phyloP scores from a whole-genome alignment of 148 eudicot species.

The Chenopodium suecicum region DNA sequence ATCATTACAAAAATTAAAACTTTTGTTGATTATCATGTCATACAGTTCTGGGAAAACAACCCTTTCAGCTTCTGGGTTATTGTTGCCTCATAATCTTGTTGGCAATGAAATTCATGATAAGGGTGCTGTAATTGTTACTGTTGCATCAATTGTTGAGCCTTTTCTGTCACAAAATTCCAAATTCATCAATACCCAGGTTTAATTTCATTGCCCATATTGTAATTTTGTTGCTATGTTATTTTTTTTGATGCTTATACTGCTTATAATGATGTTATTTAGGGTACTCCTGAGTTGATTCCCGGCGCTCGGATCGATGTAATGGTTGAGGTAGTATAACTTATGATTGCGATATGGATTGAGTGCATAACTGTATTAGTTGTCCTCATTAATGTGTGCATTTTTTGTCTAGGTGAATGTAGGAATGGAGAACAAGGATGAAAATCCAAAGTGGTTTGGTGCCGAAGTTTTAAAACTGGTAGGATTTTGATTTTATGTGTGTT shows the following conservation, averaged over 20 bases:
- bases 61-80: constrained; percentile 83
- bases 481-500: constrained; percentile 13
- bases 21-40: constrained; percentile 13
- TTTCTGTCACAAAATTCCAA: constrained; percentile 51
- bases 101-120: constrained; percentile 17
- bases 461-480: constrained; percentile 65
- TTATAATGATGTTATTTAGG: constrained; percentile 38
- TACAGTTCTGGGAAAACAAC: constrained; percentile 80
- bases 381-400: background rate
- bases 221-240: background rate
- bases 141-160: constrained; percentile 88
- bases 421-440: constrained; percentile 25
- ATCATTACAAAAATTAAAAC: background rate
- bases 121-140: constrained; percentile 57
- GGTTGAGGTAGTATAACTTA: constrained; percentile 53
- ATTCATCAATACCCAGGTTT: constrained; percentile 46
- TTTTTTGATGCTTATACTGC: constrained; percentile 2
- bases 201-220: background rate
- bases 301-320: constrained; percentile 69
- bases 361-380: background rate
- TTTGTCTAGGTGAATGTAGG: constrained; percentile 38
- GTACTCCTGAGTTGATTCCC: constrained; percentile 55
- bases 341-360: constrained; percentile 1
- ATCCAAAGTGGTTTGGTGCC: constrained; percentile 57
- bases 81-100: constrained; percentile 48